A percentile compares a stretch with the other conserved stretches of the same genome.
Conservation (phyloP, 2,329 filamentous ascomycete species). For the Colletotrichum aenigma region DNA sequence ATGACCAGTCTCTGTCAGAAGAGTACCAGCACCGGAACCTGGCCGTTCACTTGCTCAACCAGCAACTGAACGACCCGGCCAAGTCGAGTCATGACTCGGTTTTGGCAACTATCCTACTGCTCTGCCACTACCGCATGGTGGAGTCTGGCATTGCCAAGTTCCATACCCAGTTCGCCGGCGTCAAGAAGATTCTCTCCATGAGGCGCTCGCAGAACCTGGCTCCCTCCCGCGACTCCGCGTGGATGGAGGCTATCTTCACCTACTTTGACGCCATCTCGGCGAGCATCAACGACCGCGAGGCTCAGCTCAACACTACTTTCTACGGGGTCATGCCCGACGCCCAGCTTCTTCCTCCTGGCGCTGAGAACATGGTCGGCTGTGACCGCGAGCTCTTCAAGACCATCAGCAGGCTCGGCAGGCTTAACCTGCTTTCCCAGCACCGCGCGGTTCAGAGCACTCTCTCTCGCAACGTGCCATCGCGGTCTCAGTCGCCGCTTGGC, state of each 20-base stretch:
- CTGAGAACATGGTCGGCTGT: constrained; percentile 88
- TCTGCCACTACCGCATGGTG: constrained; percentile 92
- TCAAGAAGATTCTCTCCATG: constrained; percentile 86
- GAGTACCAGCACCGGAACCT: constrained; percentile 81
- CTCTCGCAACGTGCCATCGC: constrained; percentile 26
- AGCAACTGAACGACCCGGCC: constrained; percentile 77
- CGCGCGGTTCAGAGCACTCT: constrained; percentile 52
- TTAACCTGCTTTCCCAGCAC: constrained; percentile 83
- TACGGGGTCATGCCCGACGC: constrained; percentile 58
- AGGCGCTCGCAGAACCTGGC: constrained; percentile 60
- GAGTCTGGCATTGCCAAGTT: constrained; percentile 94
- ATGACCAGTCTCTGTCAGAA: constrained; percentile 75
- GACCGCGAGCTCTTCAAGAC: constrained; percentile 87
- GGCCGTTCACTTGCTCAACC: constrained; percentile 83
- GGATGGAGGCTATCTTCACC: constrained; percentile 93
- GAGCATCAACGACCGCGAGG: constrained; percentile 89
- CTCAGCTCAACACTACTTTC: constrained; percentile 74
- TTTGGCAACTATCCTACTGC: constrained; percentile 82
- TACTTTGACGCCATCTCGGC: constrained; percentile 95
- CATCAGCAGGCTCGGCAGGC: constrained; percentile 79
- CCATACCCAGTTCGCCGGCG: constrained; percentile 89
- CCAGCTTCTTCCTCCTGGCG: constrained; percentile 59
- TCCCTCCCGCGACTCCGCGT: constrained; percentile 73
- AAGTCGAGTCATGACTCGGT: constrained; percentile 85
- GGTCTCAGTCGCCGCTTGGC: constrained; percentile 42